Conservation (phyloP, 257 asterid species). For the Schizonepeta tenuifolia region DNA sequence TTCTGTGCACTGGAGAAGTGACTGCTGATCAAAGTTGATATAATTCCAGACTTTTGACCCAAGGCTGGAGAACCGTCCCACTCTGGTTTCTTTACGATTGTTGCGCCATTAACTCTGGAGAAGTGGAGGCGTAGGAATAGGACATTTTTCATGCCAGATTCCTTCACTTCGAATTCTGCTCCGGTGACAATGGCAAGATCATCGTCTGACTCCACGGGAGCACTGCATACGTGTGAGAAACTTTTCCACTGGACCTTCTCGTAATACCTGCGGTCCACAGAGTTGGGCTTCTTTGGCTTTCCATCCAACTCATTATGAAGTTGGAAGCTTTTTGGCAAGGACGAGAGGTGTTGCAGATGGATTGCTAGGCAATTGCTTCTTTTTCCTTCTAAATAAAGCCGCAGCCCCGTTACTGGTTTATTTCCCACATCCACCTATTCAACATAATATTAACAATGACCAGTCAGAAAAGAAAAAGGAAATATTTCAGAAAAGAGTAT, state of each 20-base stretch:
- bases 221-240: constrained; percentile 74
- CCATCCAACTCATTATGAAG: constrained; percentile 41
- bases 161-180: constrained; percentile 65
- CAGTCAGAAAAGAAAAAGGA: neutral
- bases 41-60: constrained; percentile 70
- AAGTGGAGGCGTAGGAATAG: constrained; percentile 63
- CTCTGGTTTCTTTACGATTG: constrained; percentile 59
- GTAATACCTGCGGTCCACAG: constrained; percentile 59
- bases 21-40: constrained; percentile 59
- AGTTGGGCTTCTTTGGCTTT: constrained; percentile 32
- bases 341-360: constrained; percentile 82
- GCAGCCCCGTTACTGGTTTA: constrained; percentile 71
- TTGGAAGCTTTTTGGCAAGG: constrained; percentile 69
- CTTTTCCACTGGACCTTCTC: constrained; percentile 83
- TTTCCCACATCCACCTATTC: constrained; percentile 70
- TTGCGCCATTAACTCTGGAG: constrained; percentile 60
- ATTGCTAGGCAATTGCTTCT: constrained; percentile 71
- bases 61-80: constrained; percentile 81
- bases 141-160: constrained; percentile 66
- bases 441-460: constrained; percentile 2
- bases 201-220: constrained; percentile 70
- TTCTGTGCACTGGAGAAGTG: constrained; percentile 59
- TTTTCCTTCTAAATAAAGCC: constrained; percentile 77
- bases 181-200: constrained; percentile 71
- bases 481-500: neutral